Conservation (phyloP, 2,329 filamentous ascomycete species). For the Colletotrichum melonis region DNA sequence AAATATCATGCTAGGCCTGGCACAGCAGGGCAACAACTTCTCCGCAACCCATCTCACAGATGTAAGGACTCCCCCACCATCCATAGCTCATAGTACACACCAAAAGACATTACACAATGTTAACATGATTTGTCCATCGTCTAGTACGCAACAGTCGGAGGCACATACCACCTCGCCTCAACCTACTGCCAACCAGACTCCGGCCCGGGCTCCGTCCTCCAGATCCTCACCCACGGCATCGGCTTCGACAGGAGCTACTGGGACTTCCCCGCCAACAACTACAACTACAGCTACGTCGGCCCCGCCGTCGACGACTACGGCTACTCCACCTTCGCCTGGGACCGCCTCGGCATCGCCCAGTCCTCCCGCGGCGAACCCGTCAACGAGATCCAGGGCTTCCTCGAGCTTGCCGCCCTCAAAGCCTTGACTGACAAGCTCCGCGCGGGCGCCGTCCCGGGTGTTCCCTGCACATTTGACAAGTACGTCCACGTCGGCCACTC, state of each 20-base stretch:
- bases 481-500: conserved; percentile 73
- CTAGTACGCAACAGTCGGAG: conserved; percentile 61
- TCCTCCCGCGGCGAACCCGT: conserved; percentile 70
- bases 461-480: conserved; percentile 51
- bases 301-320: conserved; percentile 63
- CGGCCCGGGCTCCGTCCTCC: conserved; percentile 50
- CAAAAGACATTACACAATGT: background rate
- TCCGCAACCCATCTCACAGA: conserved; percentile 56
- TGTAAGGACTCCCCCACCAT: conserved; percentile 42
- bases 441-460: conserved; percentile 53
- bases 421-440: conserved; percentile 63
- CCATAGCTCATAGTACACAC: background rate
- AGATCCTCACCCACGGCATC: conserved; percentile 55
- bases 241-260: conserved; percentile 65
- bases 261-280: conserved; percentile 67
- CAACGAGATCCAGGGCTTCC: conserved; percentile 67
- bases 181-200: conserved; percentile 70
- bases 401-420: conserved; percentile 69
- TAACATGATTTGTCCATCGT: background rate
- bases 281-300: conserved; percentile 72
- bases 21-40: conserved; percentile 62
- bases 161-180: conserved; percentile 67
- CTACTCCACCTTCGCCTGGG: conserved; percentile 70
- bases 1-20: conserved; percentile 63
- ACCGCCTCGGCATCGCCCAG: conserved; percentile 70